phyloP scores from a whole-genome alignment of 331 rosid genomes.

The Arachis monticola region DNA sequence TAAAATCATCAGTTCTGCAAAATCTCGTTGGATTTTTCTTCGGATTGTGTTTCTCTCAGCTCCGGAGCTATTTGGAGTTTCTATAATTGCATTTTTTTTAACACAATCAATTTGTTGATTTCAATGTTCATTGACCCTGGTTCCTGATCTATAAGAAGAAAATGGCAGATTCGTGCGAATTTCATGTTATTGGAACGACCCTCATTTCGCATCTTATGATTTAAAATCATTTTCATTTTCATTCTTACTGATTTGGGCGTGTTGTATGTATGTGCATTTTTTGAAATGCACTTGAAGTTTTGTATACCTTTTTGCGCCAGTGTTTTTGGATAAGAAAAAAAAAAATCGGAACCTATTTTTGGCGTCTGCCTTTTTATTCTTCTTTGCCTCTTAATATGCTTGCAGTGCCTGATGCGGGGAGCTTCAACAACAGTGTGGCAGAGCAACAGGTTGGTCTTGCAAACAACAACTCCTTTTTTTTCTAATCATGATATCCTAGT shows the following conservation, averaged over 20 bases:
- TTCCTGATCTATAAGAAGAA: conserved; percentile 37
- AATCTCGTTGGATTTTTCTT: neutral
- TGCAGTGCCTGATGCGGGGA: conserved; percentile 80
- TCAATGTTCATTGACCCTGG: conserved; percentile 30
- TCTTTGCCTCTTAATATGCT: conserved; percentile 34
- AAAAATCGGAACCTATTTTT: neutral
- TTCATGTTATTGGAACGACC: conserved; percentile 1
- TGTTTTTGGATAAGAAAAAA: neutral
- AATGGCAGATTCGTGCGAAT: conserved; percentile 30
- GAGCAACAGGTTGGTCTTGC: conserved; percentile 87
- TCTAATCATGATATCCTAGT: conserved; percentile 2
- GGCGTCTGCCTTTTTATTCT: conserved; percentile 25
- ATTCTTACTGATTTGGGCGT: neutral
- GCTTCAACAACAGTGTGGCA: conserved; percentile 96
- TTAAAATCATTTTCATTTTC: neutral
- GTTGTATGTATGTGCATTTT: neutral
- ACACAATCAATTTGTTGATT: neutral
- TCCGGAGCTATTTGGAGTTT: neutral
- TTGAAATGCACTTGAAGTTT: neutral
- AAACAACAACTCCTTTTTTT: neutral
- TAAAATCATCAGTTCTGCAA: neutral
- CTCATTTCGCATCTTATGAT: conserved; percentile 27
- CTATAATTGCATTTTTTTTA: neutral
- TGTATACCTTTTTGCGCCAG: no score
- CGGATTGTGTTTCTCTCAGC: neutral